A percentile compares a stretch with the other conserved stretches of the same genome.
Conservation (phyloP, 2,329 filamentous ascomycete genomes). For the Calonectria montana region DNA sequence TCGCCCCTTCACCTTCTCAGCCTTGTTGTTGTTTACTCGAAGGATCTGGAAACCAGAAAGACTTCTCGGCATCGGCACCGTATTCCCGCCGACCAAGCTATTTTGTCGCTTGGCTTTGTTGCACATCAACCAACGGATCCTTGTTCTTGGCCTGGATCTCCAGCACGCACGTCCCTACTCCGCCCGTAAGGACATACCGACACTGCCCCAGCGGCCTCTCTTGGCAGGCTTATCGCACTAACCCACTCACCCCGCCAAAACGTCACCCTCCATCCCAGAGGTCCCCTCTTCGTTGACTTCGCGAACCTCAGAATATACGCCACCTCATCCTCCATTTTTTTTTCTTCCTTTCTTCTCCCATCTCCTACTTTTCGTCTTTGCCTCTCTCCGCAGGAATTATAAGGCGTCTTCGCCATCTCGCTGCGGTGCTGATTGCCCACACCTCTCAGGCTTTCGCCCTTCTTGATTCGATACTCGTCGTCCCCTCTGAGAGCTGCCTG, state of each 20-base stretch:
- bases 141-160: slow-evolving; percentile 8
- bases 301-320: slow-evolving; percentile 35
- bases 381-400: background rate
- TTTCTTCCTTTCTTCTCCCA: slow-evolving; percentile 20
- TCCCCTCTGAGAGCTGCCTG: slow-evolving; percentile 6
- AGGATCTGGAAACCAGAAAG: background rate
- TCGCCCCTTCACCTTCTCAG: background rate
- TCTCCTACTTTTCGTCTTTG: background rate
- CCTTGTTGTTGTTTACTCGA: background rate
- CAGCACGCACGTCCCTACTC: slow-evolving; percentile 4
- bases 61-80: slow-evolving; percentile 2
- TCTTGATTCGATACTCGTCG: background rate
- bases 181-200: background rate
- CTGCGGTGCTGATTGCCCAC: slow-evolving; percentile 15
- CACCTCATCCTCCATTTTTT: slow-evolving; percentile 30
- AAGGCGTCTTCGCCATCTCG: slow-evolving; percentile 6
- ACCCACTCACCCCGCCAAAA: slow-evolving; percentile 31
- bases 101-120: background rate
- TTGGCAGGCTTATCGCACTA: slow-evolving; percentile 14
- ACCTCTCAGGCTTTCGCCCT: background rate
- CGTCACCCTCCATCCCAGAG: slow-evolving; percentile 38
- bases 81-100: slow-evolving; percentile 2
- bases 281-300: slow-evolving; percentile 37
- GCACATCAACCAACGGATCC: slow-evolving; percentile 11
- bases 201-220: slow-evolving; percentile 3